Evolutionary conservation across 495 filamentous ascomycete genomes (phyloP), one percentile per base, ranked within the genome.

Genomic region (Penicillium paradoxum): DNA sequence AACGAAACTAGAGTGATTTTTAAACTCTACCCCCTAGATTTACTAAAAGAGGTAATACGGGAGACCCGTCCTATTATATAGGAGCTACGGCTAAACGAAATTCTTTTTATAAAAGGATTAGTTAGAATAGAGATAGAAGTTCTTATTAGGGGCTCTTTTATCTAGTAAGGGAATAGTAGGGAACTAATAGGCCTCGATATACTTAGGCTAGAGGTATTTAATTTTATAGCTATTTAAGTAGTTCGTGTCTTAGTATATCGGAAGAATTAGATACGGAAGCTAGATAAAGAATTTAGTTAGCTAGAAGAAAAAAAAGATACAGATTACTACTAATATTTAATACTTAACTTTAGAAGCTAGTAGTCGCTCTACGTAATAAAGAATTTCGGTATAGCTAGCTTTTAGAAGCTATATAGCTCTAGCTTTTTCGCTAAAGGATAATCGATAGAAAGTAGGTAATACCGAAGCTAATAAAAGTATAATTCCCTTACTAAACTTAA

Each of bases 61-160:
- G 37, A 41, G 29, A 51, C 1, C 37, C 27, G 17, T 17, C 37
- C 27, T 4, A 36, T 51, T 24, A 14, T 34, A 13, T 25, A 38
- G 39, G 40, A 43, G 38, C 48, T 51, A 11, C 25, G 30, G 48
- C 37, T 25, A 42, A 51, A 51, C 27, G 48, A 51, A 41, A 42
- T 42, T n/a, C 34, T 51, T 51, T 41, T 51, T 13, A 25, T 51
- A 27, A 51, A 51, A 51, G 48, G 48, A 41, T 51, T 25, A 6
- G 48, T 41, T 17, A 51, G 18, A 42, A 51, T 51, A 11, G 37
- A 30, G 48, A 51, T 51, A 30, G 36, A 51, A 15, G 37, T 43
- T 51, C 48, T 25, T 51, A 8, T 13, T 51, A 6, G 27, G 10
- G 36, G 48, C 7, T 51, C n/a, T n/a, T 51, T 51, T 51, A 38